phyloP scores from a whole-genome alignment of 257 asterid species.

The Solanum rostratum region DNA sequence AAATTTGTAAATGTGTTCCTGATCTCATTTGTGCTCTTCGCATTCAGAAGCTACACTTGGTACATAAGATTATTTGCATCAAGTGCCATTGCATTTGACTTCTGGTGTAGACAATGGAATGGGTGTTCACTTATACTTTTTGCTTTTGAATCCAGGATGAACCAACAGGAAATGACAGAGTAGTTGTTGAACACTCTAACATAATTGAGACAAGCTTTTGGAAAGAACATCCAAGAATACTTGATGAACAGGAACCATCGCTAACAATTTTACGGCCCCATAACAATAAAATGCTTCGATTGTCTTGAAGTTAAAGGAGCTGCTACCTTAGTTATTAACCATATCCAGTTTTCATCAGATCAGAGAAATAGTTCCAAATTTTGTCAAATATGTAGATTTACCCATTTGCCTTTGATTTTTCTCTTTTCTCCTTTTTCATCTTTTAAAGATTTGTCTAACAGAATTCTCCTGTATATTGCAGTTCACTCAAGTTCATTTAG shows the following conservation, averaged over 20 bases:
- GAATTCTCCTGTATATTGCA: not conserved
- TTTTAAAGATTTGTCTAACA: not conserved
- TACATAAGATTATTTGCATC: not conserved
- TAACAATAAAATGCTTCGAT: not conserved
- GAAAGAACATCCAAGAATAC: constrained; percentile 59
- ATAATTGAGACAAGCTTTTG: constrained; percentile 60
- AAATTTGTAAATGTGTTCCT: not conserved
- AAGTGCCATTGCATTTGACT: not conserved
- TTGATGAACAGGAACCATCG: constrained; percentile 19
- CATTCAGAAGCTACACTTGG: not conserved
- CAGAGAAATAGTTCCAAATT: not conserved
- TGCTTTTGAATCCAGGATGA: not conserved
- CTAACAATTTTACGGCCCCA: not conserved
- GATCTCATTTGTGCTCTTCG: not conserved
- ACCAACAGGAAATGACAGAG: constrained; percentile 23
- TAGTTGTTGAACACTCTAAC: constrained; percentile 42
- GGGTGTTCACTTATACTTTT: not conserved
- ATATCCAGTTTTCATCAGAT: not conserved
- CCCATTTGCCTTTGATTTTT: not conserved
- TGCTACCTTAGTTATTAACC: not conserved
- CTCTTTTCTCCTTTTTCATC: not conserved
- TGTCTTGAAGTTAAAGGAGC: not conserved
- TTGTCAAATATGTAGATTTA: not conserved
- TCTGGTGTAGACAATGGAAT: not conserved
- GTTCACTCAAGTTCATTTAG: not conserved